phyloP scores from a whole-genome alignment of 345 rosid species.

The Hibiscus tridactylites region DNA sequence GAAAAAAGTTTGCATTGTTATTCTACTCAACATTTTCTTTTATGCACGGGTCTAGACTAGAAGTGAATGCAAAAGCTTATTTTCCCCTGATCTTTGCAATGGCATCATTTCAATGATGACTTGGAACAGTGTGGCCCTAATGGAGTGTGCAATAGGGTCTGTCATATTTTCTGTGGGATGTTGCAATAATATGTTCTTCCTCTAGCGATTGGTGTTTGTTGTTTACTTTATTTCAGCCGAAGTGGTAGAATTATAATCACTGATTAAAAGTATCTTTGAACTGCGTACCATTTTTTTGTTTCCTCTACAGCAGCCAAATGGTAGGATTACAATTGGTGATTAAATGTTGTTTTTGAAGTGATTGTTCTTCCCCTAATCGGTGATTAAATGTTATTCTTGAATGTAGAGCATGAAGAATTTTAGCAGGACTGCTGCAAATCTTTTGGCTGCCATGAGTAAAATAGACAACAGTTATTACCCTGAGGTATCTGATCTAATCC shows the following conservation, averaged over 20 bases:
- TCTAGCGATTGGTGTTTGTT: not conserved
- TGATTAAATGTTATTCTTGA: slow-evolving; percentile 11
- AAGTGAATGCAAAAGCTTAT: not conserved
- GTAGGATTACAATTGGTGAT: slow-evolving; percentile 15
- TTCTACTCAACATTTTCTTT: not conserved
- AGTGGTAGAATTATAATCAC: not conserved
- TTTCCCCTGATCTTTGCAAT: not conserved
- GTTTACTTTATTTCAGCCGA: not conserved
- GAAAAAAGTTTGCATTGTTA: not conserved
- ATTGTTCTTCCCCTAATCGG: not conserved
- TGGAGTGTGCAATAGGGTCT: not conserved
- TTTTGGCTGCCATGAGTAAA: slow-evolving; percentile 67
- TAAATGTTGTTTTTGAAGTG: slow-evolving; percentile 13
- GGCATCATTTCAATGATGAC: no score
- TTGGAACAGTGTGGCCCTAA: no score
- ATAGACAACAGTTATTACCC: slow-evolving; percentile 86
- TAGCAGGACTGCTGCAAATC: slow-evolving; percentile 73
- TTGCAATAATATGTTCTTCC: not conserved
- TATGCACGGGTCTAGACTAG: not conserved
- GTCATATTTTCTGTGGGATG: not conserved
- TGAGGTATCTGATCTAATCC: slow-evolving; percentile 47
- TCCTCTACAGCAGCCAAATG: not conserved
- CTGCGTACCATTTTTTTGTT: not conserved
- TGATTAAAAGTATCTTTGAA: no score
- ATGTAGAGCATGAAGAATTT: slow-evolving; percentile 89